Base-by-base conservation (phyloP, 768 basidiomycete species). In the Boletellus emodensis region DNA sequence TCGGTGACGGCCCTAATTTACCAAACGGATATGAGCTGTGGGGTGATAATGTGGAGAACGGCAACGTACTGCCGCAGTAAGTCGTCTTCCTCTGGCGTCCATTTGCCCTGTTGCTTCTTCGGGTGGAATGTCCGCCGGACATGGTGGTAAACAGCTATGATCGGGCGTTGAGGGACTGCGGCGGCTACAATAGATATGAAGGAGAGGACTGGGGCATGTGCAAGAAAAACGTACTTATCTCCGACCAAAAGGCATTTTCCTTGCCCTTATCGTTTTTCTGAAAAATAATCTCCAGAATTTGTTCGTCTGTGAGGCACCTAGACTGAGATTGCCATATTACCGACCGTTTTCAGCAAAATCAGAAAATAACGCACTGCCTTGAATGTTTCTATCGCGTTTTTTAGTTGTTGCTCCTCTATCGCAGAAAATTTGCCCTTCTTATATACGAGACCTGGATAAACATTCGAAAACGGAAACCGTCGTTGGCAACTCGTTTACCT, bases 391-490 rank as follows among this genome's bases (percentile, higher is more conserved):
- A 92, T 82, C 7, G 88, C 89, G 13, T 67, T 65, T 54, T 70
- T 75, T 1, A 91, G 66, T 54, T 84, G 83, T 22, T 81, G 75
- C 50, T 83, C 85, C 61, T 93, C 90, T 37, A 82, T 82, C 0
- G 84, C 80, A 22, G 88, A 90, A 60, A 93, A 93, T 62, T 89
- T 91, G 13, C 90, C 90, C 67, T 90, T 90, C 70, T 85, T 90
- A 66, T 89, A 91, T 3, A 87, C 78, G n/a, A 92, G 78, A 30
- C 88, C 89, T 91, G 50, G 20, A 52, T 40, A 35, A 36, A 22
- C 2, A 24, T 39, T 49, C 35, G 22, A 40, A 48, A 54, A 52
- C 13, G 41, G 48, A 28, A 34, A 45, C 24, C 18, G 18, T 30
- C 32, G 35, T 12, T 22, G 35, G 33, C 14, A 18, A 30, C 20